A percentile compares a stretch with the other conserved stretches of the same genome.
phyloP scores from a whole-genome alignment of 2,329 filamentous ascomycete genomes.

The Setomelanomma holmii region DNA sequence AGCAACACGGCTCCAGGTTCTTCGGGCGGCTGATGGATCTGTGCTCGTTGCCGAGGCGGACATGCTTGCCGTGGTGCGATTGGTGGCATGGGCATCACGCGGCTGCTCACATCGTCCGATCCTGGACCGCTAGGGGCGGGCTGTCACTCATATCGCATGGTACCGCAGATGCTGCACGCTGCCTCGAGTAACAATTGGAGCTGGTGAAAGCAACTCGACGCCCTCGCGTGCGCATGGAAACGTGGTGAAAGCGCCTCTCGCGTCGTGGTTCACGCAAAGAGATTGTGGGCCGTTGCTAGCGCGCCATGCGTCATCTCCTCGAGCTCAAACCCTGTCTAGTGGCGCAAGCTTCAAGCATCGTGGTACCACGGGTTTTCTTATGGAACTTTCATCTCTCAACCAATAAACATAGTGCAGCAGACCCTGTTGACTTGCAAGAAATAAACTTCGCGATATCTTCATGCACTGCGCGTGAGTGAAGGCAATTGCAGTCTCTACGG shows the following conservation, averaged over 20 bases:
- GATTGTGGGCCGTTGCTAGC: background rate
- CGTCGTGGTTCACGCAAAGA: background rate
- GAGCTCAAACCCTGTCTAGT: background rate
- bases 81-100: background rate
- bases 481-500: background rate
- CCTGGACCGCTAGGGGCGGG: background rate
- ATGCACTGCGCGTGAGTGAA: background rate
- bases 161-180: no score
- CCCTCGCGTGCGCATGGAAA: no score
- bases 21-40: background rate
- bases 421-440: background rate
- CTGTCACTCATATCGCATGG: background rate
- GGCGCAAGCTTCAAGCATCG: conserved; percentile 19
- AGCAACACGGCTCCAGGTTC: background rate
- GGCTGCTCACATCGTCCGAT: background rate
- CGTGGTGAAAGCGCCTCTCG: background rate
- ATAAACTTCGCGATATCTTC: background rate
- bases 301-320: conserved; percentile 3
- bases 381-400: conserved; percentile 22
- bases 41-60: conserved; percentile 1
- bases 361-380: conserved; percentile 10
- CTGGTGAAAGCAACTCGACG: no score
- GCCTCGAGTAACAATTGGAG: no score
- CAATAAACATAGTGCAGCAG: conserved; percentile 4
- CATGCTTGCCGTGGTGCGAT: background rate